phyloP scores from a whole-genome alignment of 352 stramenopile species.

The Pythium scleroteichum region DNA sequence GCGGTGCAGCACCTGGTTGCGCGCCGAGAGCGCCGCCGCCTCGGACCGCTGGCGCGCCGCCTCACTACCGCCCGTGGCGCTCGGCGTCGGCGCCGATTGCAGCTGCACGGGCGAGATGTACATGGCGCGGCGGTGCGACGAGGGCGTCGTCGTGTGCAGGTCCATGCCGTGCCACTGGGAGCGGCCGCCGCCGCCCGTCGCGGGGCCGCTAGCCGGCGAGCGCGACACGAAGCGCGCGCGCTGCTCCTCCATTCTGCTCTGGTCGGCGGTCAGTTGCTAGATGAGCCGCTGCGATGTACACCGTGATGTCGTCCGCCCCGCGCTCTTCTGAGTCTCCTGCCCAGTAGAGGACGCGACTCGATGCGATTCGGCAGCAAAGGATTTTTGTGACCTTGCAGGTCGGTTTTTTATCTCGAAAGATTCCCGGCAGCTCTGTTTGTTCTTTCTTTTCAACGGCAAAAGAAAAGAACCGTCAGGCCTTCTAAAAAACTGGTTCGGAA shows the following conservation, averaged over 20 bases:
- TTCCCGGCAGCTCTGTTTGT: background rate
- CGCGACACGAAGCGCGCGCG: conserved; percentile 16
- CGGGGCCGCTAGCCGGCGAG: background rate
- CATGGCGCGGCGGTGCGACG: conserved; percentile 26
- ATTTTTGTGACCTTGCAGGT: no score
- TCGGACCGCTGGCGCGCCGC: conserved; percentile 3
- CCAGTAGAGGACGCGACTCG: no score
- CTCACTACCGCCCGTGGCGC: background rate
- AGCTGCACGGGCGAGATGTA: conserved; percentile 13
- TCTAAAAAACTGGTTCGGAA: conserved; percentile 14
- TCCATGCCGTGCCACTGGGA: conserved; percentile 34
- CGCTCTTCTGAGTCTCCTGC: no score
- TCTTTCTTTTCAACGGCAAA: conserved; percentile 31
- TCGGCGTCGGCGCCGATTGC: background rate
- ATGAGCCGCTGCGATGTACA: no score
- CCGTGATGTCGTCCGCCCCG: no score
- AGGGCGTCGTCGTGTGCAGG: conserved; percentile 26
- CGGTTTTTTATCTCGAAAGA: background rate
- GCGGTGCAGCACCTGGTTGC: conserved; percentile 76
- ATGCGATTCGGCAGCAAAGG: no score
- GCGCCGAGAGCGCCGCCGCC: conserved; percentile 55
- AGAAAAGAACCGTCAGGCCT: conserved; percentile 14
- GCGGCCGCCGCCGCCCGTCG: conserved; percentile 4
- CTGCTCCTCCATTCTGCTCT: conserved; percentile 15
- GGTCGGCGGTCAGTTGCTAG: background rate